Evolutionary conservation across 2,329 filamentous ascomycete genomes (phyloP), one percentile per base, ranked within the genome.

Genomic region (Fusarium tuaranense): DNA sequence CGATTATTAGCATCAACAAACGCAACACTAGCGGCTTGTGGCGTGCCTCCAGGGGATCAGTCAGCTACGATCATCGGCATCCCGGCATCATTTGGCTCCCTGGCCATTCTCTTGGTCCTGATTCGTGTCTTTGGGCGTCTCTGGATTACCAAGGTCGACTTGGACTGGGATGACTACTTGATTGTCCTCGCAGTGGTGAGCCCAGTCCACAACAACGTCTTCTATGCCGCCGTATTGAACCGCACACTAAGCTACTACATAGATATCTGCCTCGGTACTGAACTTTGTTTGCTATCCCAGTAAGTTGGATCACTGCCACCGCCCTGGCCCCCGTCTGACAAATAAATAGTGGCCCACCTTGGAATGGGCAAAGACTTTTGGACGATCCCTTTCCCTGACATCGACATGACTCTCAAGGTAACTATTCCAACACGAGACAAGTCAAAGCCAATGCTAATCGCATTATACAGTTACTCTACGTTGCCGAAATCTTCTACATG

Each of bases 401-500:
- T 68, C 30, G 22, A 58, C 25, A 68, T 44, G 59, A 68, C 65
- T 22, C 46, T 68, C 27, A 48, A 65, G 55, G 63, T 65, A 27
- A 7, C 22, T 4, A 32, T 13, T 57, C 25, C 36, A 65, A 41
- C n/a, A 5, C 53, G 30, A 34, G 4, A 30, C 9, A 4, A 6
- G 5, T n/a, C 9, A 18, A 7, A 18, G 3, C 7, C 5, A 2
- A 3, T 12, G 5, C 46, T 30, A 13, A 51, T 51, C 10, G 16
- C 22, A 9, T 30, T 30, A 6, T 30, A 7, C 7, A 57, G 53
- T 36, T 68, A 20, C 66, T 65, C n/a, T 68, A 68, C 12, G n/a
- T 68, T 39, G 55, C 62, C 46, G 66, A 68, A 36, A 68, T 68
- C 16, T 68, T 68, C 25, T 68, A 68, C 53, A 68, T 68, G 66